phyloP scores from a whole-genome alignment of 2,329 filamentous ascomycete genomes.

The Reticulascus tulasneorum region DNA sequence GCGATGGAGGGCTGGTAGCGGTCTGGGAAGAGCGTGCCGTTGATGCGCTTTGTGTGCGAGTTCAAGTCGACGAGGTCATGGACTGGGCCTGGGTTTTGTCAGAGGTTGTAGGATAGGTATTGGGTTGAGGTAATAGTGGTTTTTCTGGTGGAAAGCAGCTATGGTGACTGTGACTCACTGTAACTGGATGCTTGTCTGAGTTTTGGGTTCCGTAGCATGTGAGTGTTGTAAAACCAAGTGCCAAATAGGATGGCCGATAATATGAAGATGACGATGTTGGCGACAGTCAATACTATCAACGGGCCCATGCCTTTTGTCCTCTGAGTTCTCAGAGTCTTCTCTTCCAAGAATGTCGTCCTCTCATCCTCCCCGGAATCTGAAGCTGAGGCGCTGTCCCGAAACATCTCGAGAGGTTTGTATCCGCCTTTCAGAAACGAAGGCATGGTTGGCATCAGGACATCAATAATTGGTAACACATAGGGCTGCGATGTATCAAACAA shows the following conservation, averaged over 20 bases:
- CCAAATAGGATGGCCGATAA: background rate
- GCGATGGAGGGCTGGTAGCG: conserved; percentile 18
- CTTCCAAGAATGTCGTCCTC: too few relatives aligned
- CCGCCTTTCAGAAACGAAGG: too few relatives aligned
- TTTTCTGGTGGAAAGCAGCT: too few relatives aligned
- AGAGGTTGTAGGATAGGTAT: background rate
- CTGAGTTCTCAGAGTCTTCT: too few relatives aligned
- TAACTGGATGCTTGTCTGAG: background rate
- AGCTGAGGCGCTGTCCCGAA: too few relatives aligned
- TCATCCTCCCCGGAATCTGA: too few relatives aligned
- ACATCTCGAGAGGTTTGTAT: too few relatives aligned
- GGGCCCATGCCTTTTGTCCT: too few relatives aligned
- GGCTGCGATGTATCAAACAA: too few relatives aligned
- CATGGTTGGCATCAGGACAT: too few relatives aligned
- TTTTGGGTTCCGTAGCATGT: background rate
- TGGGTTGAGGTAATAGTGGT: background rate
- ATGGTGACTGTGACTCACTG: background rate
- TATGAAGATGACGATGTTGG: background rate
- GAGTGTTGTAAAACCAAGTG: background rate
- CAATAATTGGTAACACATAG: too few relatives aligned
- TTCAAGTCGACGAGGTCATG: conserved; percentile 18
- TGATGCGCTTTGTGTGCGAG: conserved; percentile 13
- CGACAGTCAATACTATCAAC: background rate
- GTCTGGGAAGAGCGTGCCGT: conserved; percentile 22
- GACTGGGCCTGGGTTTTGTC: conserved; percentile 11